phyloP scores from a whole-genome alignment of 768 basidiomycete genomes.

The Rhodosporidiobolus sp. region DNA sequence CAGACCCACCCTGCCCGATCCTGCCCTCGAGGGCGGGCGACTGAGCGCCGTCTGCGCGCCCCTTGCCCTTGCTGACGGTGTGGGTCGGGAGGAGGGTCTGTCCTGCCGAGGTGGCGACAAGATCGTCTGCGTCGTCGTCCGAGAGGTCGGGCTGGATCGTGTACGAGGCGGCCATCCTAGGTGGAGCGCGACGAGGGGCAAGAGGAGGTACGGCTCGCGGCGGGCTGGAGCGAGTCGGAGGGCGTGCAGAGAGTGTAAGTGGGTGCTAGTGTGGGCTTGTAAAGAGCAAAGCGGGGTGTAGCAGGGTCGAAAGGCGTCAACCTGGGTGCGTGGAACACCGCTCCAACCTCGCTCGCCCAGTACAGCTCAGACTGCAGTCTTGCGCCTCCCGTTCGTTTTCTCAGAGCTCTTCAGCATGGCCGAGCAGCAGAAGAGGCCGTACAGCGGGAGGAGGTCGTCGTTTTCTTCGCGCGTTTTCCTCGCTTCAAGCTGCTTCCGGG shows the following conservation, averaged over 20 bases:
- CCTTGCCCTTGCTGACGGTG: constrained; percentile 27
- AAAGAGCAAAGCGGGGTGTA: no score
- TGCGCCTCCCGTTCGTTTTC: no score
- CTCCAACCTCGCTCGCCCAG: no score
- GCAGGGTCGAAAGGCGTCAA: no score
- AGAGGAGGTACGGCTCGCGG: background rate
- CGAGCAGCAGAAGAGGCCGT: no score
- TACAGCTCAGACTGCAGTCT: no score
- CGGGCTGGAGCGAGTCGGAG: background rate
- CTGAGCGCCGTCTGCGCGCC: background rate
- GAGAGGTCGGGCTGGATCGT: constrained; percentile 27
- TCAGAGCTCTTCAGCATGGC: no score
- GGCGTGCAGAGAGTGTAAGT: background rate
- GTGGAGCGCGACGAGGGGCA: background rate
- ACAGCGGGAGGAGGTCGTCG: no score
- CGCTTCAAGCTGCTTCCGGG: no score
- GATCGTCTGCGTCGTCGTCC: constrained; percentile 28
- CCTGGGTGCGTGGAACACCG: no score
- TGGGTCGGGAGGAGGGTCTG: constrained; percentile 25
- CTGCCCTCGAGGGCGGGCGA: constrained; percentile 16
- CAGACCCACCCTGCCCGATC: constrained; percentile 8
- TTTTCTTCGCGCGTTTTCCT: no score
- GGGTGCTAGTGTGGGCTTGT: no score
- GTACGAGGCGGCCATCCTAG: constrained; percentile 9
- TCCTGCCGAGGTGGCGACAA: constrained; percentile 7